These are phyloP conservation scores for Glycyrrhiza uralensis DNA, from an alignment of 306 rosid species.

Conservation along the genomic window DNA sequence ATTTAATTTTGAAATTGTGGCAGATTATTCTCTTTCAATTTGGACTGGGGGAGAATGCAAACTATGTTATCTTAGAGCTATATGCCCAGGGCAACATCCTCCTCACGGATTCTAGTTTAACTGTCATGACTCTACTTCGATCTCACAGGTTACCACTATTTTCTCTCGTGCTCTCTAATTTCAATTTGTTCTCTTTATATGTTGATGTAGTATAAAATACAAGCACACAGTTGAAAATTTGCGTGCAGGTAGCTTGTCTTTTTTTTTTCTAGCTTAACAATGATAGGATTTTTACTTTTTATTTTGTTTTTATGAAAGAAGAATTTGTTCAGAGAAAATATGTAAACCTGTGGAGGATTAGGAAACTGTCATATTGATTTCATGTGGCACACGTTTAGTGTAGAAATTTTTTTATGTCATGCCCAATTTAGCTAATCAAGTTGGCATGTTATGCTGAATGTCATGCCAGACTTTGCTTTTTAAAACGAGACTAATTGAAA, in stretches of 20 bases:
- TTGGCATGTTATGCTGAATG: slow-evolving; percentile 1
- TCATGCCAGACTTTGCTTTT: background rate
- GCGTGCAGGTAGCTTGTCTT: background rate
- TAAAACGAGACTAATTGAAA: background rate
- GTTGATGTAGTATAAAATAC: background rate
- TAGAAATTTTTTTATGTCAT: background rate
- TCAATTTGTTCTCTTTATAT: background rate
- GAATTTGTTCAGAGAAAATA: background rate
- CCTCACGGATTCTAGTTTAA: slow-evolving; percentile 75
- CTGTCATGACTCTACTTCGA: slow-evolving; percentile 93
- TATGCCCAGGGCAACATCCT: slow-evolving; percentile 94
- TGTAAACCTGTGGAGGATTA: background rate
- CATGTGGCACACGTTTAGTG: background rate
- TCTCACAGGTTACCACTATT: slow-evolving; percentile 71
- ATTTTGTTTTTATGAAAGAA: background rate
- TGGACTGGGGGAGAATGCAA: slow-evolving; percentile 89
- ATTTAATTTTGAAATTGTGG: background rate
- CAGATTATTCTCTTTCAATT: slow-evolving; percentile 96
- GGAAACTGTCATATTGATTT: background rate
- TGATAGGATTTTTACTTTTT: background rate
- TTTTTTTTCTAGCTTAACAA: background rate
- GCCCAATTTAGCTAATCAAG: background rate
- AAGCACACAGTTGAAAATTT: background rate
- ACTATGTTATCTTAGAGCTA: slow-evolving; percentile 86
- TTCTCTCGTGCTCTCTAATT: slow-evolving; percentile 6